Base-by-base conservation (phyloP, 1,139 yeast species). In the Schwanniomyces etchellsii region DNA sequence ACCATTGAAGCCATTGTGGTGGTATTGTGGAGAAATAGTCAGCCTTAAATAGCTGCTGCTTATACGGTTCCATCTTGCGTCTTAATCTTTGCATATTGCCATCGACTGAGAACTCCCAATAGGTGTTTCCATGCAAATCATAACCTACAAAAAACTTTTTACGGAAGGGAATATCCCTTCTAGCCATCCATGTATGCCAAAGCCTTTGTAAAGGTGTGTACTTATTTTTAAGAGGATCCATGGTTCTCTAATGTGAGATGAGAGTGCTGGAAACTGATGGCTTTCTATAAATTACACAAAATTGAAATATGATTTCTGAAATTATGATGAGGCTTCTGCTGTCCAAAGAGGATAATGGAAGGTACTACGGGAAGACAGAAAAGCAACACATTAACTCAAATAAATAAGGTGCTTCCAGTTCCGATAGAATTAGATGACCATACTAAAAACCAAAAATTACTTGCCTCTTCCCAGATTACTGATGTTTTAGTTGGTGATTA, bases 1-100 rank as follows among this genome's bases (percentile, higher is more conserved):
- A 62, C 95, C 95, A 84, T 48, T 81, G 89, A 26, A 74, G 59
- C 94, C 95, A 84, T 46, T 78, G 89, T 1, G 91, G 79, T 11
- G 79, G 80, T 0, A 73, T 60, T 3, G 68, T 64, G 5, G 51
- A 45, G 41, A 65, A 71, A 41, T 74, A 74, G 41, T 74, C 79
- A 5, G 63, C 70, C 33, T 72, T 57, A 47, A 66, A 68, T 4
- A 60, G 42, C 32, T 60, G 55, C 26, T 55, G 54, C 33, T 55
- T 47, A 34, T 50, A 54, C 1, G 80, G 81, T 36, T 70, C 71
- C 41, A 70, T 55, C 37, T 72, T 70, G 26, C 81, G 45, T 32
- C 81, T 53, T 30, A 74, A 58, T 34, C 72, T 46, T 27, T 55
- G 64, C 56, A 54, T 43, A 41, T 60, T 62, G 4, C 71, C 77